Evolutionary conservation across 331 rosid genomes (phyloP).

Genomic region (Erythrophleum ivorense): DNA sequence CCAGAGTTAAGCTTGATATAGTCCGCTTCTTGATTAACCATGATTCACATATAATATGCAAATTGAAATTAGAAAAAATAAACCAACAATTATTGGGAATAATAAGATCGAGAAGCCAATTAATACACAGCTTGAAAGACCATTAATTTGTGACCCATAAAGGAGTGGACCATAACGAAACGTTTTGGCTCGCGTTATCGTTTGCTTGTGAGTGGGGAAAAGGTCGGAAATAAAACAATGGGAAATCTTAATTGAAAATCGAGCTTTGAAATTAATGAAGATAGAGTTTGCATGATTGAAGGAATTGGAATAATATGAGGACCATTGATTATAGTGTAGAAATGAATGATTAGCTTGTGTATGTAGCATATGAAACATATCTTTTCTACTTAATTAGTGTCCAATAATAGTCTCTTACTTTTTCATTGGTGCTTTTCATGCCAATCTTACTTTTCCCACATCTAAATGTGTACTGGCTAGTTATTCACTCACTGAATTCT

Average conservation of each 20-base stretch:
- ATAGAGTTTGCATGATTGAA: slow-evolving; percentile 39
- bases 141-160: not conserved
- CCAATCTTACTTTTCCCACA: not conserved
- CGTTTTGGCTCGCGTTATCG: not conserved
- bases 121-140: not conserved
- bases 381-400: slow-evolving; percentile 19
- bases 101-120: too few species aligned
- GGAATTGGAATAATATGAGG: not conserved
- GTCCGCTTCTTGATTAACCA: too few species aligned
- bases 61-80: not conserved
- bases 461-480: not conserved
- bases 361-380: not conserved
- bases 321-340: not conserved
- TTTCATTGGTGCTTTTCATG: not conserved
- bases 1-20: too few species aligned
- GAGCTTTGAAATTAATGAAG: slow-evolving; percentile 27
- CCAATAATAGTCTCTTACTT: slow-evolving; percentile 16
- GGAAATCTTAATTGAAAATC: slow-evolving; percentile 36
- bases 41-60: too few species aligned
- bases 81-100: not conserved
- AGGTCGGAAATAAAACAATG: slow-evolving; percentile 9
- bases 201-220: slow-evolving; percentile 27
- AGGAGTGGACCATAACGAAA: slow-evolving; percentile 29
- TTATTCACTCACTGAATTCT: not conserved
- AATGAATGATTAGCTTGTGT: not conserved